These are phyloP conservation scores for Marchantia paleacea DNA, from an alignment of 225 moss, liverwort and hornwort species.

Conservation along the genomic window DNA sequence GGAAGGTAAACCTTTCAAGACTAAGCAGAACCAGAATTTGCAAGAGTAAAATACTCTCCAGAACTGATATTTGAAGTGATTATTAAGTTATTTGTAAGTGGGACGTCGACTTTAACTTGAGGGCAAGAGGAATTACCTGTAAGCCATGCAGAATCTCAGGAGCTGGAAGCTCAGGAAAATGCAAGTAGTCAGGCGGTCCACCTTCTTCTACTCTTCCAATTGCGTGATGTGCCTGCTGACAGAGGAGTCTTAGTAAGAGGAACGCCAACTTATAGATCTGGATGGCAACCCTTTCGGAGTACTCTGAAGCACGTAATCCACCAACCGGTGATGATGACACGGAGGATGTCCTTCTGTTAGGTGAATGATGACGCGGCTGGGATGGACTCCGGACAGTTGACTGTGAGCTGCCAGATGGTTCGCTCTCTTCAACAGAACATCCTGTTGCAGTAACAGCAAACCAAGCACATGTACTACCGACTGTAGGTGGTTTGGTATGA, in stretches of 20 bases:
- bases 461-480: slow-evolving; percentile 75
- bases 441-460: slow-evolving; percentile 84
- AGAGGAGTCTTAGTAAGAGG: slow-evolving; percentile 70
- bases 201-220: slow-evolving; percentile 71
- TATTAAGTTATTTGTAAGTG: too few species aligned
- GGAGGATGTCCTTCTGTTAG: slow-evolving; percentile 45
- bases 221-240: slow-evolving; percentile 80
- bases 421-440: slow-evolving; percentile 47
- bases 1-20: background rate
- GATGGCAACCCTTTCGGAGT: slow-evolving; percentile 87
- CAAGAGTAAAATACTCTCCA: too few species aligned
- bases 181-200: slow-evolving; percentile 57
- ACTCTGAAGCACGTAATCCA: slow-evolving; percentile 59
- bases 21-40: too few species aligned
- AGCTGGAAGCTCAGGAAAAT: slow-evolving; percentile 88
- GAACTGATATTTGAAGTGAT: too few species aligned
- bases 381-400: slow-evolving; percentile 42
- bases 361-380: slow-evolving; percentile 35
- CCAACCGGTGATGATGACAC: slow-evolving; percentile 45
- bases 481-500: slow-evolving; percentile 56
- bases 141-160: slow-evolving; percentile 84
- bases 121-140: slow-evolving; percentile 45
- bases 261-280: slow-evolving; percentile 84
- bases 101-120: too few species aligned
- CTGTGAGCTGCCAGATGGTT: slow-evolving; percentile 25